Conservation (phyloP, 1,284 basidiomycete species). For the Anthracocystis walkeri region DNA sequence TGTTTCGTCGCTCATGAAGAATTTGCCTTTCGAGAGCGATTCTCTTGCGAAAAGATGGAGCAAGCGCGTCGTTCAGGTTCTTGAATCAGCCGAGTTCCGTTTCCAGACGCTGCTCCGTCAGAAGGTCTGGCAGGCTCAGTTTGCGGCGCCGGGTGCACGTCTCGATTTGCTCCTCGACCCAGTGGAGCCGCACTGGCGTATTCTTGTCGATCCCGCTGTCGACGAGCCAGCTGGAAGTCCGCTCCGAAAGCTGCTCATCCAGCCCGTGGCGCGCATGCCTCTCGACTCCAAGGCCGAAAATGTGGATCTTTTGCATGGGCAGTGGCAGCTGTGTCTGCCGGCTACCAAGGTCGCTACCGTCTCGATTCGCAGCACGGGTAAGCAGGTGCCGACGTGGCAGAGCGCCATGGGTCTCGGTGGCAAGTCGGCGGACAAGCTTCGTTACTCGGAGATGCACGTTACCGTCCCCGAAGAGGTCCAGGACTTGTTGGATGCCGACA, state of each 20-base stretch:
- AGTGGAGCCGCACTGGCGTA: conserved; percentile 86
- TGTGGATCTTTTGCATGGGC: conserved; percentile 76
- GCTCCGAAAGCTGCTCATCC: conserved; percentile 79
- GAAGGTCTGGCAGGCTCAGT: conserved; percentile 85
- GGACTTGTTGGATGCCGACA: conserved; percentile 79
- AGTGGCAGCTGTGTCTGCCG: conserved; percentile 87
- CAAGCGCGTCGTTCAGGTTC: conserved; percentile 77
- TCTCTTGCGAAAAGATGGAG: conserved; percentile 78
- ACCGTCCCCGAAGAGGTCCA: conserved; percentile 74
- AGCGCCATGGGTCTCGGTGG: conserved; percentile 82
- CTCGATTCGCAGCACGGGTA: conserved; percentile 77
- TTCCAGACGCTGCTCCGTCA: conserved; percentile 73
- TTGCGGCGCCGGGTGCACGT: conserved; percentile 78
- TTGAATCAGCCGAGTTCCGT: conserved; percentile 70
- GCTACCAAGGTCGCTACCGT: conserved; percentile 74
- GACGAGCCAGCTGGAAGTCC: conserved; percentile 82
- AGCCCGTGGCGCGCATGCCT: conserved; percentile 82
- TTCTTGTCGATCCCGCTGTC: conserved; percentile 75
- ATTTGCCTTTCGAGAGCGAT: conserved; percentile 65
- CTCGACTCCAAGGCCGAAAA: conserved; percentile 61
- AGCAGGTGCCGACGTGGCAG: conserved; percentile 86
- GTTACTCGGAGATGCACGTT: conserved; percentile 79
- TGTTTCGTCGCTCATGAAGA: conserved; percentile 74
- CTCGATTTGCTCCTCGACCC: conserved; percentile 84
- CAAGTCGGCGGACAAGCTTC: conserved; percentile 77